These are phyloP conservation scores for Jatropha multifida DNA, from an alignment of 441 rosid genomes.

Conservation along the genomic window DNA sequence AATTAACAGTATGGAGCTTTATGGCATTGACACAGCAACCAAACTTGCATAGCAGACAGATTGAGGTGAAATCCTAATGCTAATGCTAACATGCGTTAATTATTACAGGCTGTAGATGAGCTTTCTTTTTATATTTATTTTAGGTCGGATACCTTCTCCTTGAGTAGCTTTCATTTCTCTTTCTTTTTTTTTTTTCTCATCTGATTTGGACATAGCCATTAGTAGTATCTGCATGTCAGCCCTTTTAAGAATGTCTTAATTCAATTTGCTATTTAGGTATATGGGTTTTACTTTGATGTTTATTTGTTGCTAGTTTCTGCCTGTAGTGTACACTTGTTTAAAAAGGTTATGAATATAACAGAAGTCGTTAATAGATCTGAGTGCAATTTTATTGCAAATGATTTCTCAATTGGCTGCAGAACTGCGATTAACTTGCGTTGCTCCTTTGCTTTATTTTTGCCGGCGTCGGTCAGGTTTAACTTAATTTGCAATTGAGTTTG, in stretches of 20 bases:
- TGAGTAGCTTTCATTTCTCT: slow-evolving; percentile 20
- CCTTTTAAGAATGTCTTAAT: slow-evolving; percentile 14
- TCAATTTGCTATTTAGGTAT: slow-evolving; percentile 10
- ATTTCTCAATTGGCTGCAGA: too few species aligned
- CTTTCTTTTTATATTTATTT: slow-evolving; percentile 17
- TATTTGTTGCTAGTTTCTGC: neutral
- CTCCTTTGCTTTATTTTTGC: too few species aligned
- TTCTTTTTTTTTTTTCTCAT: neutral
- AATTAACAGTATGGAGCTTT: slow-evolving; percentile 19
- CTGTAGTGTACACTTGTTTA: neutral
- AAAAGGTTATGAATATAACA: slow-evolving; percentile 5
- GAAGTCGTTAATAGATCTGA: neutral
- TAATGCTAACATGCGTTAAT: slow-evolving; percentile 36
- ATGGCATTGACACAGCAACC: slow-evolving; percentile 20
- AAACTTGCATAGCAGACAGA: slow-evolving; percentile 25
- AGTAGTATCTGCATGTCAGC: slow-evolving; percentile 31
- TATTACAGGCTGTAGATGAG: slow-evolving; percentile 26
- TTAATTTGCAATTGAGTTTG: too few species aligned
- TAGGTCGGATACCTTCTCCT: slow-evolving; percentile 8
- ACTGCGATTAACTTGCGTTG: too few species aligned
- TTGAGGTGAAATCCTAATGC: slow-evolving; percentile 28
- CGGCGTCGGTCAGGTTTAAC: too few species aligned
- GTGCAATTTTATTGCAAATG: slow-evolving; percentile 2
- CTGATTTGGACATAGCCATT: slow-evolving; percentile 19
- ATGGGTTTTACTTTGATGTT: neutral